These are phyloP conservation scores for Kodamaea neixiangensis DNA, from an alignment of 805 yeast genomes.

Conservation along the genomic window DNA sequence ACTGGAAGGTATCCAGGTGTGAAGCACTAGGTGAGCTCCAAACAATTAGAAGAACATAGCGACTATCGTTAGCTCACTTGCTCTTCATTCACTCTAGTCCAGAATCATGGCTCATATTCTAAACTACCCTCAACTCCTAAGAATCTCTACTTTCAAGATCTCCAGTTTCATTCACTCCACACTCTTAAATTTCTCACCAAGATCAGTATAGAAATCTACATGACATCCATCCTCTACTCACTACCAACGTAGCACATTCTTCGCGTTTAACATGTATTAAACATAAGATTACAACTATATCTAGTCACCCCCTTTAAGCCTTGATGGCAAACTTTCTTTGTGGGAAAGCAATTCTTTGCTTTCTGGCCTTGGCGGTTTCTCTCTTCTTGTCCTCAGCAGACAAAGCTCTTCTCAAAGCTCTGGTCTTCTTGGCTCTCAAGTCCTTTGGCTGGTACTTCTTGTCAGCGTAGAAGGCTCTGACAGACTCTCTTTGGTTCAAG, in stretches of 20 bases:
- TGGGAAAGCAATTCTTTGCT: constrained; percentile 95
- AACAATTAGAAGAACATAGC: too few relatives aligned
- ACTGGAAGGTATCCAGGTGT: too few relatives aligned
- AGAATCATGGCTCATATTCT: too few relatives aligned
- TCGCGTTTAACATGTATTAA: constrained; percentile 10
- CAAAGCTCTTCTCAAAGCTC: constrained; percentile 98
- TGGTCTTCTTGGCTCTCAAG: constrained; percentile 99
- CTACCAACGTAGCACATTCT: neutral
- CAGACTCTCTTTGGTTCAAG: constrained; percentile 94
- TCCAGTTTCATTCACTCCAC: too few relatives aligned
- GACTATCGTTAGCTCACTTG: too few relatives aligned
- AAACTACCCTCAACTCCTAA: too few relatives aligned
- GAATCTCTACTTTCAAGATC: too few relatives aligned
- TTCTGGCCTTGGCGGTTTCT: constrained; percentile 85
- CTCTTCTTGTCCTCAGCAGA: constrained; percentile 81
- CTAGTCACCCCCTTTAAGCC: constrained; percentile 60
- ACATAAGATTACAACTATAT: constrained; percentile 13
- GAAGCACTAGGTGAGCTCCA: too few relatives aligned
- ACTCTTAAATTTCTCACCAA: too few relatives aligned
- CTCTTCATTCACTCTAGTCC: too few relatives aligned
- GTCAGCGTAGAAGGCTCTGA: constrained; percentile 92
- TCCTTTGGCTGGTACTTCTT: constrained; percentile 97
- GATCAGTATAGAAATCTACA: too few relatives aligned
- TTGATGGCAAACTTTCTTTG: constrained; percentile 97
- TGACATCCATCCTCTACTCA: neutral